phyloP scores from a whole-genome alignment of 2,329 filamentous ascomycete genomes.

The Stachybotrys echinatus region DNA sequence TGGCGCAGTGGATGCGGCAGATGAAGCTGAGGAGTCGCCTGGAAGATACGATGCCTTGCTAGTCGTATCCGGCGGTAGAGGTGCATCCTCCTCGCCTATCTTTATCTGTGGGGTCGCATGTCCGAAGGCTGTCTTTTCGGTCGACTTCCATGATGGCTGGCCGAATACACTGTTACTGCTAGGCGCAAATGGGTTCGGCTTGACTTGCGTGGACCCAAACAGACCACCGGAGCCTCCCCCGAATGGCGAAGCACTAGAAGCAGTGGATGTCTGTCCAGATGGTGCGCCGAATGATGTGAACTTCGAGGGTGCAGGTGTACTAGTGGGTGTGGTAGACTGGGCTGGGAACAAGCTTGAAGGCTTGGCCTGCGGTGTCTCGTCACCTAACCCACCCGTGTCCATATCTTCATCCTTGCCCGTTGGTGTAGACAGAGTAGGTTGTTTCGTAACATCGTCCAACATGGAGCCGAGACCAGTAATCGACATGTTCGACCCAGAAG shows the following conservation, averaged over 20 bases:
- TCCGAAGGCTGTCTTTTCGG: conserved; percentile 11
- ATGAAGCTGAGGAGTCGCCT: conserved; percentile 48
- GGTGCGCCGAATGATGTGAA: conserved; percentile 27
- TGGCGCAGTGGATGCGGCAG: conserved; percentile 31
- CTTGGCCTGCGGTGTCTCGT: conserved; percentile 31
- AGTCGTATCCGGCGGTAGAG: conserved; percentile 50
- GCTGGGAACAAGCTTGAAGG: conserved; percentile 22
- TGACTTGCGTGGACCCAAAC: conserved; percentile 15
- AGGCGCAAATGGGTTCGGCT: conserved; percentile 7
- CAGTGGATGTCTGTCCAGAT: conserved; percentile 20
- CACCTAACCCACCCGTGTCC: conserved; percentile 30
- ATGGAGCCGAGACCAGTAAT: conserved; percentile 56
- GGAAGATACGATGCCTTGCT: conserved; percentile 46
- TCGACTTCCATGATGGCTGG: conserved; percentile 17
- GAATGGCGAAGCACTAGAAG: conserved; percentile 18
- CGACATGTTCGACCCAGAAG: conserved; percentile 47
- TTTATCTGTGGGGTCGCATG: conserved; percentile 30
- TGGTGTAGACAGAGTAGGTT: conserved; percentile 26
- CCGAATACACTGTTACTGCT: conserved; percentile 4
- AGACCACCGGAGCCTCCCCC: conserved; percentile 9
- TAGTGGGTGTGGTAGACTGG: conserved; percentile 43
- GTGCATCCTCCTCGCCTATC: conserved; percentile 27
- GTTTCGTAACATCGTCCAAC: conserved; percentile 41
- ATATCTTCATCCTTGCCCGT: conserved; percentile 48
- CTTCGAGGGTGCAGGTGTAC: conserved; percentile 44